These are phyloP conservation scores for Trichoderma sp. DNA, from an alignment of 2,329 filamentous ascomycete genomes.

Conservation along the genomic window DNA sequence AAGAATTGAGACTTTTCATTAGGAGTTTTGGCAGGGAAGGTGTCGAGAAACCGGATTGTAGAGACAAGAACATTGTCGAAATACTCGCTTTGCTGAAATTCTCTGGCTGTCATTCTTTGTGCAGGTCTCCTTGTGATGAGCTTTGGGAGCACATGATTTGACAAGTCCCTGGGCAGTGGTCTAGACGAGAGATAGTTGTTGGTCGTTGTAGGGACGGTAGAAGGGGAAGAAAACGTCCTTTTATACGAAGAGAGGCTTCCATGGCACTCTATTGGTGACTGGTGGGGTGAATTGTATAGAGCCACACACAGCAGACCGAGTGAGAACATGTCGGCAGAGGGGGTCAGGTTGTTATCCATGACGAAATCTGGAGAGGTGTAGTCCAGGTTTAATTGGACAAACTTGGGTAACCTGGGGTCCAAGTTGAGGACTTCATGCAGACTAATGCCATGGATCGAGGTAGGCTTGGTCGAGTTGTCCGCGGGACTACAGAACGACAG, in stretches of 20 bases:
- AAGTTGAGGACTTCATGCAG: conserved; percentile 81
- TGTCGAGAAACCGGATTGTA: conserved; percentile 91
- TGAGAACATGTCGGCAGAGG: conserved; percentile 89
- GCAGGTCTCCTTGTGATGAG: conserved; percentile 85
- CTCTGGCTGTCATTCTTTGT: conserved; percentile 79
- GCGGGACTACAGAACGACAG: conserved; percentile 83
- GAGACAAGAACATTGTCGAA: conserved; percentile 97
- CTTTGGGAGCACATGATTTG: conserved; percentile 71
- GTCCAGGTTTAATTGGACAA: conserved; percentile 87
- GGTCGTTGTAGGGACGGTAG: conserved; percentile 69
- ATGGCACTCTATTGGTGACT: conserved; percentile 78
- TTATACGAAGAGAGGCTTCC: conserved; percentile 82
- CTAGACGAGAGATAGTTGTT: conserved; percentile 85
- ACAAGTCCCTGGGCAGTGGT: conserved; percentile 75
- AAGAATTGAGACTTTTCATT: conserved; percentile 91
- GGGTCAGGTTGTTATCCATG: conserved; percentile 81
- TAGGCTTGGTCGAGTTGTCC: conserved; percentile 69
- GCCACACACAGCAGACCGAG: conserved; percentile 84
- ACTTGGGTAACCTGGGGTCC: conserved; percentile 76
- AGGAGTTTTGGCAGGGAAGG: conserved; percentile 84
- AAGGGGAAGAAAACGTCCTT: conserved; percentile 73
- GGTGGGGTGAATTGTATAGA: conserved; percentile 91
- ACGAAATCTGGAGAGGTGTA: conserved; percentile 94
- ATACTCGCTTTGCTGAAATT: conserved; percentile 93
- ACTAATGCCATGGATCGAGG: conserved; percentile 74